Base-by-base conservation (phyloP, 2,329 filamentous ascomycete genomes). In the Metarhizium rileyi region DNA sequence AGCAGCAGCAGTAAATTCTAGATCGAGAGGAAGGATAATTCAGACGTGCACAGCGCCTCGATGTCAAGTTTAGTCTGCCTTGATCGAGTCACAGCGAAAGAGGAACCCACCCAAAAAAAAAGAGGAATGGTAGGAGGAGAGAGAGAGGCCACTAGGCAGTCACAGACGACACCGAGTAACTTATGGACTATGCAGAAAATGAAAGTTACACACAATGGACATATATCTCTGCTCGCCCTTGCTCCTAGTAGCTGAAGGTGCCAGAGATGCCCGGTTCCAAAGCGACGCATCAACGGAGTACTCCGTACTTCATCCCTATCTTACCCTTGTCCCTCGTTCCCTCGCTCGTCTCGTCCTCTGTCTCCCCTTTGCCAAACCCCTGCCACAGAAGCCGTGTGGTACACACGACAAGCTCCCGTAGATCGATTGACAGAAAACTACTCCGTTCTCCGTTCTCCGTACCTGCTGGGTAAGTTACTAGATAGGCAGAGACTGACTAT, bases 181-280 rank as follows among this genome's bases (percentile, higher is more conserved):
- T n/a, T n/a, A 25, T 49, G 38, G 43, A 46, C 38, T 38, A 40
- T 44, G 44, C 26, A 44, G 38, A 33, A 50, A 18, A 50, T n/a
- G 30, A 27, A 47, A 48, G 38, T 48, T 50, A 49, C 48, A 46
- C 48, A 50, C 52, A 52, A 53, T 53, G 49, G n/a, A n/a, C 51
- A 54, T 51, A 54, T 49, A 53, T 54, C 51, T 51, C 27, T 47
- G 46, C 50, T 51, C 48, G 28, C 48, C 40, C 50, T 47, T 43
- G 18, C 40, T n/a, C n/a, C n/a, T n/a, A n/a, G n/a, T 23, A 48
- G 47, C 47, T 48, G 41, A 44, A 50, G 26, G 40, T 40, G 25
- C 51, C 45, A 43, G 51, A 50, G 26, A 33, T 40, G 25, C 51
- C 45, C 36, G 51, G 42, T 51, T 47, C 48, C 30, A 42, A 50